Evolutionary conservation across 2,329 filamentous ascomycete genomes (phyloP).

Genomic region (Alternaria ethzedia): DNA sequence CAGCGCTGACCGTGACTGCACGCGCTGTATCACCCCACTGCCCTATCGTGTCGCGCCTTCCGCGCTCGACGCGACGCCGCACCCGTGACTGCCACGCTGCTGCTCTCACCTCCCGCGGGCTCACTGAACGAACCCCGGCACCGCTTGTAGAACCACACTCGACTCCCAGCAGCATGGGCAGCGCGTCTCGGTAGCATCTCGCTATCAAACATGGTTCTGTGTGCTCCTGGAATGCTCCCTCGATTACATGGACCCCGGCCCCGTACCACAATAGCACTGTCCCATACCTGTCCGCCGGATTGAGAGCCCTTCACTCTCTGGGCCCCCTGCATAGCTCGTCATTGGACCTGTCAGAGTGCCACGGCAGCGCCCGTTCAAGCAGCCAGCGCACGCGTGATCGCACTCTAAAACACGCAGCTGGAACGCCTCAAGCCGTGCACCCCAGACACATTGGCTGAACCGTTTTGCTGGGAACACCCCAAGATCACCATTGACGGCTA

Average conservation of each 20-base stretch:
- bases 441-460: conserved; percentile 46
- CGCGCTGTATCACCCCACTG: conserved; percentile 18
- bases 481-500: conserved; percentile 48
- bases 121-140: conserved; percentile 9
- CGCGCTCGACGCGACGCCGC: conserved; percentile 20
- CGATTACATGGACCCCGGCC: conserved; percentile 46
- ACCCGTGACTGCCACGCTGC: conserved; percentile 14
- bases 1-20: conserved; percentile 8
- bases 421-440: conserved; percentile 43
- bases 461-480: conserved; percentile 41
- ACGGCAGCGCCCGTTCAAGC: conserved; percentile 45
- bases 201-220: conserved; percentile 41
- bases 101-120: conserved; percentile 7
- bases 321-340: conserved; percentile 26
- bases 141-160: conserved; percentile 10
- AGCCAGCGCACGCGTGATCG: conserved; percentile 51
- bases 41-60: conserved; percentile 30
- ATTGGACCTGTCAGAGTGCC: conserved; percentile 40
- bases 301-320: conserved; percentile 28
- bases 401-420: conserved; percentile 50
- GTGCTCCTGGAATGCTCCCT: conserved; percentile 42
- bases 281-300: conserved; percentile 50
- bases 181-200: conserved; percentile 39
- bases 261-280: conserved; percentile 47
- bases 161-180: conserved; percentile 43